phyloP scores from a whole-genome alignment of 2,329 filamentous ascomycete species.

The Fusarium sp. region DNA sequence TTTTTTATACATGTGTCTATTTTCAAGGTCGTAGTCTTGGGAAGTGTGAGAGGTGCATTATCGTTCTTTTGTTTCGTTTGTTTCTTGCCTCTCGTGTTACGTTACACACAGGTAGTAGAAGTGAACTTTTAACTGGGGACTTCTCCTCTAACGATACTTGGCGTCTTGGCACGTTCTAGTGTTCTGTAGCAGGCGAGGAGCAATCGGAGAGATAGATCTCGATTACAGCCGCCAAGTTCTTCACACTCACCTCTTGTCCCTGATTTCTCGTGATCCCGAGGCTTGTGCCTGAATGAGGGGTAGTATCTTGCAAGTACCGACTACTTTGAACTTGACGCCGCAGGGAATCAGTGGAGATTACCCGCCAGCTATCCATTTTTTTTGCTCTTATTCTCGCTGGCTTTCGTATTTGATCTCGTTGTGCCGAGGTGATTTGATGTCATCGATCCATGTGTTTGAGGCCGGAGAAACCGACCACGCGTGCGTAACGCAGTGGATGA shows the following conservation, averaged over 20 bases:
- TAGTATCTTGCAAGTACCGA: constrained; percentile 14
- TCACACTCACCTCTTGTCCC: neutral
- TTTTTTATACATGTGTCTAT: too few relatives aligned
- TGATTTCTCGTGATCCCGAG: constrained; percentile 2
- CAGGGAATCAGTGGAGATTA: constrained; percentile 22
- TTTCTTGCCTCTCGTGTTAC: neutral
- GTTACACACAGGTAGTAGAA: neutral
- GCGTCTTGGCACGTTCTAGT: neutral
- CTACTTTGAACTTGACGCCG: neutral
- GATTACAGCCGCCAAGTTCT: neutral
- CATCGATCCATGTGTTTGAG: constrained; percentile 16
- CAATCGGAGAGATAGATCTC: constrained; percentile 1
- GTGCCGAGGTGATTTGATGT: constrained; percentile 30
- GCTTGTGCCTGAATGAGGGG: neutral
- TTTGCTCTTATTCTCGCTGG: neutral
- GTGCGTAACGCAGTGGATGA: constrained; percentile 2
- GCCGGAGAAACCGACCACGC: neutral
- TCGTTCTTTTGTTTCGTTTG: neutral
- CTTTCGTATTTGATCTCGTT: neutral
- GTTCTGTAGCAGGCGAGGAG: neutral
- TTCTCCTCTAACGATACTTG: neutral
- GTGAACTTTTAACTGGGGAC: neutral
- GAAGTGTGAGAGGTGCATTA: neutral
- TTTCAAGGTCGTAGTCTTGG: neutral
- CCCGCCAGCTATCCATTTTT: neutral